phyloP scores from a whole-genome alignment of 1,139 yeast species.

The Suhomyces terraborum region DNA sequence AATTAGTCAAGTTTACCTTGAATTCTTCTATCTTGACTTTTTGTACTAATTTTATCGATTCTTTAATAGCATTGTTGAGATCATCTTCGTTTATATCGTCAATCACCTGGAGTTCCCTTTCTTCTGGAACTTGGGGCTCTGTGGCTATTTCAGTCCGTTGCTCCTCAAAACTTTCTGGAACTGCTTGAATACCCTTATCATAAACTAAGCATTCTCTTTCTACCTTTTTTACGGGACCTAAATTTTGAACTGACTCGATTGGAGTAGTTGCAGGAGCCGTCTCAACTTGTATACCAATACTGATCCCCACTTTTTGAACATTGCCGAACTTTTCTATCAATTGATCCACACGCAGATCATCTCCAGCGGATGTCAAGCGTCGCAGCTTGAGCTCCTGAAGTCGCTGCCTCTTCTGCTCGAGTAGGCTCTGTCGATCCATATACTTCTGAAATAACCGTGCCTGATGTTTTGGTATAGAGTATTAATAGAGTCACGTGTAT shows the following conservation, averaged over 20 bases:
- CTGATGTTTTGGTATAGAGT: conserved; percentile 2
- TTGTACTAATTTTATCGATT: conserved; percentile 23
- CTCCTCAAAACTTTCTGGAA: conserved; percentile 3
- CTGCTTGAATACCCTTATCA: conserved; percentile 37
- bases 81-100: conserved; percentile 12
- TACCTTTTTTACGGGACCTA: neutral
- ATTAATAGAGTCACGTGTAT: too few species aligned
- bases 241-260: neutral
- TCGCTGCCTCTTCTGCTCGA: conserved; percentile 47
- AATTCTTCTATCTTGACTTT: conserved; percentile 18
- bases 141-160: neutral
- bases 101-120: neutral
- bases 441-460: neutral
- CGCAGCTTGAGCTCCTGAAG: conserved; percentile 42
- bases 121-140: neutral
- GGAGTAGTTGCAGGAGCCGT: neutral
- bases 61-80: conserved; percentile 19
- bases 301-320: conserved; percentile 19
- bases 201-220: conserved; percentile 26
- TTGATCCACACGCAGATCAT: conserved; percentile 23
- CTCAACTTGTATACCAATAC: conserved; percentile 34
- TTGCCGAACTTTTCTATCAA: conserved; percentile 23
- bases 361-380: conserved; percentile 24
- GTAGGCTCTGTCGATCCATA: conserved; percentile 42
- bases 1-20: conserved; percentile 16